Percentiles rank a stretch among this genome's conserved stretches.
Conservation (phyloP, 208 protist genomes). For the Leptomonas seymouri region DNA sequence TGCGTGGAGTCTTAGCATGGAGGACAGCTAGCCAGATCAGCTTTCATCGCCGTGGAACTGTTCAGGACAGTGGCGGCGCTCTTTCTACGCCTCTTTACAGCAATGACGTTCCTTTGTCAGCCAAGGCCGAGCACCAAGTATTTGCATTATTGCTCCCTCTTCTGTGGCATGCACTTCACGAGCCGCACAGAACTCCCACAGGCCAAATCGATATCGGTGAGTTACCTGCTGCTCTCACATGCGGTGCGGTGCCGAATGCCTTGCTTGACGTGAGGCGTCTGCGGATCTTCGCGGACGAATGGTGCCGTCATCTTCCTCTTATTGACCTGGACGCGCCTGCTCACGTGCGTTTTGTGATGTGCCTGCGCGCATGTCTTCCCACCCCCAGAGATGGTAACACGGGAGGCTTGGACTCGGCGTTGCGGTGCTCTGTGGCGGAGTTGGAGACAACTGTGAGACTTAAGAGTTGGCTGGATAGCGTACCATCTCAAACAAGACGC, state of each 20-base stretch:
- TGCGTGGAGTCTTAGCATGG: background rate
- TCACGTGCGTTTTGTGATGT: conserved; percentile 2
- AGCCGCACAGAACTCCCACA: background rate
- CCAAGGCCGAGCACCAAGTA: no score
- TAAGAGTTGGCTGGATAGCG: background rate
- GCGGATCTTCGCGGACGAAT: background rate
- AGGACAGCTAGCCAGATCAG: background rate
- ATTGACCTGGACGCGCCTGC: background rate
- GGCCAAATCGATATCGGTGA: background rate
- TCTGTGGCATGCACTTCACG: background rate
- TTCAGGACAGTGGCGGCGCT: background rate
- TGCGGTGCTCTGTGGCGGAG: background rate
- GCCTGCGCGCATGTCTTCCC: conserved; percentile 5
- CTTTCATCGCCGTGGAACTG: background rate
- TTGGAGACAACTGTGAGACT: background rate
- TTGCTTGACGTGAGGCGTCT: conserved; percentile 13
- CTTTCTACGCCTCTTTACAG: background rate
- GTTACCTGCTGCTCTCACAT: background rate
- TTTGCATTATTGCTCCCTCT: background rate
- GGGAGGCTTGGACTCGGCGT: background rate
- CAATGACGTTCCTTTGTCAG: background rate
- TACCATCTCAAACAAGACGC: background rate
- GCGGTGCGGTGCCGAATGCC: background rate
- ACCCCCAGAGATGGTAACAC: background rate
- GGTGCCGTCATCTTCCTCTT: conserved; percentile 16